Evolutionary conservation across 2,329 filamentous ascomycete species (phyloP), one percentile per base, ranked within the genome.

Genomic region (Monosporascus sp.): DNA sequence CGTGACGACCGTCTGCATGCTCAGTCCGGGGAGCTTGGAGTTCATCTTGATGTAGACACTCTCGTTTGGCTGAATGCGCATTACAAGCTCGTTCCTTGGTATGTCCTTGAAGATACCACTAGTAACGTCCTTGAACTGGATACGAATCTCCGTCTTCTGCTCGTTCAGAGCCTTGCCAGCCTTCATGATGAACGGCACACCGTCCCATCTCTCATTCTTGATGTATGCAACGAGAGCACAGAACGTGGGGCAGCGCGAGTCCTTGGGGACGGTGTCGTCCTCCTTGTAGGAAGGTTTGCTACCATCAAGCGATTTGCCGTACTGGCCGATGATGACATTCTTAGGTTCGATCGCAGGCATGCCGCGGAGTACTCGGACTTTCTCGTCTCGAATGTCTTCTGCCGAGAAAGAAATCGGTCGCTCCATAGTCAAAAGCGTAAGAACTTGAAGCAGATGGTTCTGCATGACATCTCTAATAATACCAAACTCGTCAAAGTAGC

Each of bases 1-100:
- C 55, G 94, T 99, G 64, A 97, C 90, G 39, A 97, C 94, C 14
- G 94, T 99, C 81, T 99, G 94, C 92, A 97, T 99, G 79, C 91
- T 97, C 66, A 99, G 80, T 65, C 94, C 94, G 20, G 94, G 95
- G 54, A 99, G 81, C 82, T 99, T 99, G 31, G 93, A 97, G 86
- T 99, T 99, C 94, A 99, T 99, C 85, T 99, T 99, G 74, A 97
- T 96, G 78, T 99, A 99, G 62, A 99, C 92, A 70, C 90, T 96
- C 82, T 99, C 94, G 78, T 99, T 99, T 65, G 94, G 94, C 79
- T 99, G 94, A 60, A 99, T 96, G 62, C 94, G 92, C 79, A 99
- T 97, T 66, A 99, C 94, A 61, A 99, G 88, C 78, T 99, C 94
- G 79, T 99, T 99, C 63, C 95, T 88, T 55, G 94, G 95, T 68